A percentile compares a stretch with the other conserved stretches of the same genome.
These are phyloP conservation scores for Tephrocybe sp. DNA, from an alignment of 768 basidiomycete species.

Conservation along the genomic window DNA sequence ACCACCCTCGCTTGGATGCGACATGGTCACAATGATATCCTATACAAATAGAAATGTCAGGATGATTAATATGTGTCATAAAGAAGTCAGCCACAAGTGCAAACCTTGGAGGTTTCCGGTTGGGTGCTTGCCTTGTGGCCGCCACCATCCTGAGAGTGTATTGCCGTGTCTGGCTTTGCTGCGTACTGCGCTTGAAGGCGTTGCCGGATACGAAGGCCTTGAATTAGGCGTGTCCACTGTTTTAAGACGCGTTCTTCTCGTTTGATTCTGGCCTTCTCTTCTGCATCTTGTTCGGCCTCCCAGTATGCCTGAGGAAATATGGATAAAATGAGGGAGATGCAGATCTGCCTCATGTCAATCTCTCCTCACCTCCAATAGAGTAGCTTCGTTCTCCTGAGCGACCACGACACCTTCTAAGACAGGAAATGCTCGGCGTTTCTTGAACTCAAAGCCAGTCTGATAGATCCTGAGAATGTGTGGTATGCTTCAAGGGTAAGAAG, in stretches of 20 bases:
- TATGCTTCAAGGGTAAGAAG: not conserved
- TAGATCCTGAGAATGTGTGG: not conserved
- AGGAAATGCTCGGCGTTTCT: conserved; percentile 84
- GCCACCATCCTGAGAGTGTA: conserved; percentile 10
- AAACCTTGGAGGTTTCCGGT: conserved; percentile 7
- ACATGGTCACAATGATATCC: conserved; percentile 18
- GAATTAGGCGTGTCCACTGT: conserved; percentile 84
- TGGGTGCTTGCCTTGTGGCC: not conserved
- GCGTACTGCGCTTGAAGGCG: conserved; percentile 80
- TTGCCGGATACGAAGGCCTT: conserved; percentile 83
- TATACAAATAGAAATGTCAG: conserved; percentile 8
- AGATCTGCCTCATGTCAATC: conserved; percentile 3
- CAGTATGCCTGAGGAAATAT: conserved; percentile 68
- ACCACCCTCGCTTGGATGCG: conserved; percentile 24
- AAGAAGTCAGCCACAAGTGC: not conserved
- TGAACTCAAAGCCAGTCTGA: conserved; percentile 96
- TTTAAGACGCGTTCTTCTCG: conserved; percentile 79
- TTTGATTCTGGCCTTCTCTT: conserved; percentile 74
- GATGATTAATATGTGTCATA: conserved; percentile 1
- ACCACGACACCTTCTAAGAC: conserved; percentile 84
- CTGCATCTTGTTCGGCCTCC: conserved; percentile 74
- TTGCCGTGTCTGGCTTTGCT: conserved; percentile 23
- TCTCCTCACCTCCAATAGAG: conserved; percentile 67
- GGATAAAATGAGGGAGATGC: conserved; percentile 5
- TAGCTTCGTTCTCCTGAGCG: conserved; percentile 73